These are phyloP conservation scores for Elymus sibiricus DNA, from an alignment of 176 grass and related monocot species.

Conservation along the genomic window DNA sequence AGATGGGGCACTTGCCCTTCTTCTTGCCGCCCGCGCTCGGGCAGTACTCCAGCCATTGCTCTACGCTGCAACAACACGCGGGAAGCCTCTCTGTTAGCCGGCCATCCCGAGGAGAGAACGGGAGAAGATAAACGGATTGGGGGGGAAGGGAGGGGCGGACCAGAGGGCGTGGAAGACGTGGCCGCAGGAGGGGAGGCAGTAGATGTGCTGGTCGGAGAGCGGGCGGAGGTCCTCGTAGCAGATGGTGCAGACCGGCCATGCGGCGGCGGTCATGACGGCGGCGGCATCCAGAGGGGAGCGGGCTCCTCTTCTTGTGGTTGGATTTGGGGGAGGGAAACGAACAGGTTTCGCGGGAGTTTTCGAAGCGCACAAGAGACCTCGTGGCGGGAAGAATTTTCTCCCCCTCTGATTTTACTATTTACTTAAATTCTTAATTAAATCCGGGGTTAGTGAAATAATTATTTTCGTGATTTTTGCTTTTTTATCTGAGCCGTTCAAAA, in stretches of 20 bases:
- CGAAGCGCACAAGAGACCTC: background rate
- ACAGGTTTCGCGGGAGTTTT: constrained; percentile 26
- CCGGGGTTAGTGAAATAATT: too few relatives aligned
- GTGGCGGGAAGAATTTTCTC: constrained; percentile 2
- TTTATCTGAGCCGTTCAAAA: background rate
- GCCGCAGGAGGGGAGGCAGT: constrained; percentile 83
- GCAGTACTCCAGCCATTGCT: constrained; percentile 99
- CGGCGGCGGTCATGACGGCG: constrained; percentile 27
- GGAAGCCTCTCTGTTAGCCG: background rate
- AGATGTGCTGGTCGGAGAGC: constrained; percentile 64
- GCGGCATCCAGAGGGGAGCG: constrained; percentile 13
- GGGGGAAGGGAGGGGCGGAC: background rate
- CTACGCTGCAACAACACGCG: constrained; percentile 38
- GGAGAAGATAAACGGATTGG: background rate
- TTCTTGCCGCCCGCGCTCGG: constrained; percentile 52
- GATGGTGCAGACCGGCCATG: constrained; percentile 89
- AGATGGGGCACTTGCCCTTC: constrained; percentile 86
- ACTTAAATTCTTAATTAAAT: too few relatives aligned
- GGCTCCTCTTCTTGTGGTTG: constrained; percentile 4
- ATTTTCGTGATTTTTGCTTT: background rate
- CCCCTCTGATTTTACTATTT: background rate
- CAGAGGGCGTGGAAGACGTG: constrained; percentile 99
- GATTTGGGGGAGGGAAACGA: constrained; percentile 1
- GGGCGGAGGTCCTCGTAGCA: constrained; percentile 94
- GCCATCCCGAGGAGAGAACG: background rate